Evolutionary conservation across 202 grass and related monocot genomes (phyloP), one percentile per base, ranked within the genome.

Genomic region (Eragrostis tef): DNA sequence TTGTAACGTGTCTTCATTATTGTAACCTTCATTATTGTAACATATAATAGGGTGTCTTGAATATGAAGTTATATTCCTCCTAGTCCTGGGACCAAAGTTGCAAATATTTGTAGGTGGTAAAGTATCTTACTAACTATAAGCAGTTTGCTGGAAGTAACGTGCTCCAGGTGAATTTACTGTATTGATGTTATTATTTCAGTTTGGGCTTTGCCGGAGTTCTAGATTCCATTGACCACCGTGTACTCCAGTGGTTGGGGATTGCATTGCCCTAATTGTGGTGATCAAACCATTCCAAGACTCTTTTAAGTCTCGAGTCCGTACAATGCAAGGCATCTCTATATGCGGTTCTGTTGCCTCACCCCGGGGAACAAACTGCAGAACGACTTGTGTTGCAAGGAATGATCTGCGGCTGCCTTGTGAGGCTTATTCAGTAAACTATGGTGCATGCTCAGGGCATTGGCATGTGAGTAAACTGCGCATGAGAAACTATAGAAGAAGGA

Each of bases 311-410:
- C 26, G 58, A 73, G n/a, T 43, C 50, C 25, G 19, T 16, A 74
- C 42, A 63, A 94, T 98, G 95, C 86, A 88, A 86, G 83, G 84
- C 49, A 78, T 87, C 58, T 91, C 84, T 31, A 52, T 75, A 5
- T 87, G 82, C 15, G 71, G 80, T 85, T 93, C 89, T 24, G 53
- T 82, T 81, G 57, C 81, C 45, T 83, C 45, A 11, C 64, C 77
- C 66, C 59, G 68, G 75, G 88, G 87, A 83, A 67, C 71, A 79
- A 78, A 56, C 73, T 80, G 79, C 83, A 88, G 76, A 80, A 29
- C 64, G 26, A 16, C 78, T n/a, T 84, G 27, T 29, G 24, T 88
- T 41, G 59, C 59, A 59, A 82, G 68, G 81, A 88, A 73, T 80
- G 52, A 87, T 67, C 64, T 54, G 61, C 79, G 54, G 49, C 17